Evolutionary conservation across 73 alveolate genomes (phyloP), one percentile per base, ranked within the genome.

Genomic region (Strombidium stylifer): DNA sequence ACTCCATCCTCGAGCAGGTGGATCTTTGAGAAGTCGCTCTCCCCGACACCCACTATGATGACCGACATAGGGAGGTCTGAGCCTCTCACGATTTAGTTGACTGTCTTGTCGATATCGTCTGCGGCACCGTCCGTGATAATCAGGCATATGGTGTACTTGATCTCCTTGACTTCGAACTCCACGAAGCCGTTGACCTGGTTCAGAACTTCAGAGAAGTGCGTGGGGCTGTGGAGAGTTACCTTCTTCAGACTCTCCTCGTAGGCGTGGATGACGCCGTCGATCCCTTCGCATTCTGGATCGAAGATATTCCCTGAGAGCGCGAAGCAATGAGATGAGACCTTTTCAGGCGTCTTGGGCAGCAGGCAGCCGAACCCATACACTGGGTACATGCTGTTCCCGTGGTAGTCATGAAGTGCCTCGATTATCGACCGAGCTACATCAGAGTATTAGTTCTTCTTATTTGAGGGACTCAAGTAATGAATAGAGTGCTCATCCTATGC

Each of bases 321-420:
- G 67, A 92, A 95, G 69, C 98, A 93, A 67, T 87, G 91, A 40
- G 98, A 86, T 1, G 82, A 88, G 0, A 67, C 77, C 50, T 84
- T 51, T 26, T n/a, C n/a, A n/a, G n/a, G n/a, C n/a, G n/a, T n/a
- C n/a, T n/a, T n/a, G n/a, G n/a, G n/a, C n/a, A n/a, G n/a, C n/a
- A n/a, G n/a, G n/a, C n/a, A n/a, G n/a, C 74, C 79, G 0, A 98
- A 98, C n/a, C 98, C 97, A 72, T 93, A 95, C 0, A 98, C 99
- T 69, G 57, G 92, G 24, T 92, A 90, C 8, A 98, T 98, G 54
- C 87, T 82, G 53, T 69, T 41, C 58, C 86, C 90, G 54, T 94
- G 98, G 35, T 86, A 69, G 71, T 94, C 98, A 74, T 86, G 93
- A 47, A 86, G 84, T 46, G 89, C 80, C 19, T 93, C 65, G 42